Evolutionary conservation across 2,329 filamentous ascomycete species (phyloP), one percentile per base, ranked within the genome.

Genomic region (Exophiala oligosperma): DNA sequence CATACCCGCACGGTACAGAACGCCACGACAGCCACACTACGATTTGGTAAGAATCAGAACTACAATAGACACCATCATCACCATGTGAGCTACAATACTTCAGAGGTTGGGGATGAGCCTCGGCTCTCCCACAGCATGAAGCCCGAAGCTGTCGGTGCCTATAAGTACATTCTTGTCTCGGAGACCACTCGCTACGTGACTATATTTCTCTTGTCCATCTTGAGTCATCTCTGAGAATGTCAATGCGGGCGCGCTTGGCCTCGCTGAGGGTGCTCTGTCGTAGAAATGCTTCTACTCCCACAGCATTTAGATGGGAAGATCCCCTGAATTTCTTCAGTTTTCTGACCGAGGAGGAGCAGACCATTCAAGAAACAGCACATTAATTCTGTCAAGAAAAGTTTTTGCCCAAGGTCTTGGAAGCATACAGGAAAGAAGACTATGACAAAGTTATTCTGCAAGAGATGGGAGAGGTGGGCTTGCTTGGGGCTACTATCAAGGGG

Each of bases 311-410:
- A 73, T 99, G 94, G 93, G 84, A 94, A 72, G 94, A 99, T 71
- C 92, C 94, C 21, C 79, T 99, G 58, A 83, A 82, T 26, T 81
- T 87, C 37, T 86, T 85, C 68, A 88, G 85, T 69, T 77, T 96
- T 46, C 83, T 92, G 69, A 96, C 92, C 1, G 90, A 96, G 65
- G 94, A 99, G 60, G 94, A 99, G 74, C 72, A 91, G 64, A 91
- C 92, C 12, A 93, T 99, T 65, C 82, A 89, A 43, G 91, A 97
- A 68, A 96, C 91, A 4, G 93, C 93, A 35, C 90, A 96, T 74
- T 84, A 90, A 61, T 99, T 97, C 71, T 97, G 92, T 72, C 93
- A 97, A 74, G 92, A 97, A 72, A 84, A 85, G 60, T 81, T 99
- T 77, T 79, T 90, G 43, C 94, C 94, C 51, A 82, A 93, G 64